A percentile compares a stretch with the other conserved stretches of the same genome.
These are phyloP conservation scores for Penicillium sp. DNA, from an alignment of 2,329 filamentous ascomycete species.

Conservation along the genomic window DNA sequence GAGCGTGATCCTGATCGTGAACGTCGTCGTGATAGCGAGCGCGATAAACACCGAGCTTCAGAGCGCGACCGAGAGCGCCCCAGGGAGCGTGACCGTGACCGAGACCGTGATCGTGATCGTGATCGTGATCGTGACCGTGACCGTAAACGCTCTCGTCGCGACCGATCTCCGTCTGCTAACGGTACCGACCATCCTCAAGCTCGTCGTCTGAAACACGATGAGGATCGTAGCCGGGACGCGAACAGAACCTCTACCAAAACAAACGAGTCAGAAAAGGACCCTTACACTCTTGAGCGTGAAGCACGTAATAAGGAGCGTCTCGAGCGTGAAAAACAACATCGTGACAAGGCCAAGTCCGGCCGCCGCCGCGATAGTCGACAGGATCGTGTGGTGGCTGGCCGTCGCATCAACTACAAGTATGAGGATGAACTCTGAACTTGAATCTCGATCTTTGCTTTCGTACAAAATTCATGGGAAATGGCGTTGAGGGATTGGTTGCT, in stretches of 20 bases:
- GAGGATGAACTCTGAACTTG: constrained; percentile 43
- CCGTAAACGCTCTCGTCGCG: constrained; percentile 43
- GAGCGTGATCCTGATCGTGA: constrained; percentile 37
- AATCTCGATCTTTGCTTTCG: not conserved
- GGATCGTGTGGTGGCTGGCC: constrained; percentile 35
- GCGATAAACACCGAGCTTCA: constrained; percentile 38
- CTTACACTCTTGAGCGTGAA: constrained; percentile 72
- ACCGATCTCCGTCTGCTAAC: constrained; percentile 38
- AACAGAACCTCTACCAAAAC: constrained; percentile 13
- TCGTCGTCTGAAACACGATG: constrained; percentile 37
- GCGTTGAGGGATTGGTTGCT: constrained; percentile 2
- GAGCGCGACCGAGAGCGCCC: constrained; percentile 26
- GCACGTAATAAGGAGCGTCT: constrained; percentile 61
- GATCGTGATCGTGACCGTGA: constrained; percentile 51
- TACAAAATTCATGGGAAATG: constrained; percentile 10
- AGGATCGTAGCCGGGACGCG: constrained; percentile 26
- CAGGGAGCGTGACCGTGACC: constrained; percentile 22
- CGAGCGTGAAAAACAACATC: constrained; percentile 65
- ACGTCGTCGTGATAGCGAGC: constrained; percentile 26
- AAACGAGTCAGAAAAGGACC: constrained; percentile 55
- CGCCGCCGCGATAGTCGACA: constrained; percentile 37
- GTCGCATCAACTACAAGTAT: constrained; percentile 50
- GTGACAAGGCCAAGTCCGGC: constrained; percentile 48
- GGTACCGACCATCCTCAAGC: constrained; percentile 37
- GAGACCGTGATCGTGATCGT: constrained; percentile 31